These are phyloP conservation scores for Pseudodiploospora longispora DNA, from an alignment of 2,329 filamentous ascomycete species.

Conservation along the genomic window DNA sequence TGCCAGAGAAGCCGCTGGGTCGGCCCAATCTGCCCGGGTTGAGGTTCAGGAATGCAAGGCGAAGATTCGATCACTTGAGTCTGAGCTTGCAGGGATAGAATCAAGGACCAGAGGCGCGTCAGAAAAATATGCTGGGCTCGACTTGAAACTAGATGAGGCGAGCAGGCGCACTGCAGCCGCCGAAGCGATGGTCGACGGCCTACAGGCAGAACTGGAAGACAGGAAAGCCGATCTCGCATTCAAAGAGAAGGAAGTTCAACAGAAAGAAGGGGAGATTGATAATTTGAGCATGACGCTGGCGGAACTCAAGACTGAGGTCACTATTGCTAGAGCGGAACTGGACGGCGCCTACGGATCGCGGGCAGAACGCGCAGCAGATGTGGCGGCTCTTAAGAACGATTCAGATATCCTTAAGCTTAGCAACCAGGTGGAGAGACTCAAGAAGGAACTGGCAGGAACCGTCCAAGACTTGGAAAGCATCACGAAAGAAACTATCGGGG, in stretches of 20 bases:
- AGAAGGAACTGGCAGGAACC: constrained; percentile 41
- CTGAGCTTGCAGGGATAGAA: constrained; percentile 13
- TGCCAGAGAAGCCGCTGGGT: constrained; percentile 17
- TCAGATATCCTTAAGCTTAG: constrained; percentile 38
- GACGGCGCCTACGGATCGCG: constrained; percentile 54
- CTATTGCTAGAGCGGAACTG: constrained; percentile 52
- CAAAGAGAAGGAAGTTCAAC: constrained; percentile 36
- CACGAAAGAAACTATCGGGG: constrained; percentile 41
- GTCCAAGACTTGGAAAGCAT: constrained; percentile 46
- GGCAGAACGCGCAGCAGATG: constrained; percentile 50
- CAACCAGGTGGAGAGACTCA: constrained; percentile 41
- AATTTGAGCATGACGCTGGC: constrained; percentile 43
- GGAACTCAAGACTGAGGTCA: constrained; percentile 54
- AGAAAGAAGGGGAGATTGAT: constrained; percentile 44
- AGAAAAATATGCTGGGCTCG: constrained; percentile 22
- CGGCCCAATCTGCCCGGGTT: constrained; percentile 15
- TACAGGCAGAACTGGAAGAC: constrained; percentile 18
- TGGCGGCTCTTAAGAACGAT: constrained; percentile 44
- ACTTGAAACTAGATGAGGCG: constrained; percentile 23
- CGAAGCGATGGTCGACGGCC: constrained; percentile 18
- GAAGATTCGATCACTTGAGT: constrained; percentile 35
- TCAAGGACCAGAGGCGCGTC: background rate
- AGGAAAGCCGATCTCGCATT: constrained; percentile 11
- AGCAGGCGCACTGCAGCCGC: constrained; percentile 17
- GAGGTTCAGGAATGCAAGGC: constrained; percentile 28